Evolutionary conservation across 2,329 filamentous ascomycete species (phyloP), one percentile per base, ranked within the genome.

Genomic region (Cladophialophora chaetospira): DNA sequence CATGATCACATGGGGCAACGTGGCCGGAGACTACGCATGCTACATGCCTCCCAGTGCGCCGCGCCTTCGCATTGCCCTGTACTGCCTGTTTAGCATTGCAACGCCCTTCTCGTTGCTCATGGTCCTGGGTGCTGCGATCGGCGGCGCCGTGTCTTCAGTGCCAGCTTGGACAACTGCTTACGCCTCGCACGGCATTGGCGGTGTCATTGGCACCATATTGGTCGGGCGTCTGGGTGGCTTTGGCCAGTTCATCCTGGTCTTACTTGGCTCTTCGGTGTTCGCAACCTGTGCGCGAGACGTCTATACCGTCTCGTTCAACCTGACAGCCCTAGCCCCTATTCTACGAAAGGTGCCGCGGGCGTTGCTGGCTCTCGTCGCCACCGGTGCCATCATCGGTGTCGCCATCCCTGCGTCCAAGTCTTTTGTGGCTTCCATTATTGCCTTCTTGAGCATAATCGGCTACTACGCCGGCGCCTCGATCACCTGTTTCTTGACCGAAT

Each of bases 121-220:
- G 82, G 76, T 75, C 0, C 77, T 87, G 0, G 85, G 85, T 5
- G 82, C 84, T 5, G 84, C 84, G 13, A 85, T 88, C 38, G 83
- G 79, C 17, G 83, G 82, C 4, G 83, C 83, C 28, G 75, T 83
- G 1, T 73, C 78, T 19, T 82, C 78, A 60, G 63, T 25, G 5
- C 15, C 26, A 9, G n/a, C 29, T 21, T 88, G 31, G 79, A 82
- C 29, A 88, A 88, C 68, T 82, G 84, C 61, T 79, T 88, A 49
- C 25, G 52, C 9, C 17, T 17, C 9, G 10, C 10, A 11, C 44
- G 10, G 17, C 8, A 21, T 42, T 19, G 52, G 52, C 4, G 83
- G 84, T 0, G 79, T 88, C n/a, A 83, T 86, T 60, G 85, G 85
- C 62, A 85, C 88, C 66, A 82, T 86, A 35, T 76, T 88, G 4